These are phyloP conservation scores for Pistacia vera DNA, from an alignment of 345 rosid genomes.

Conservation along the genomic window DNA sequence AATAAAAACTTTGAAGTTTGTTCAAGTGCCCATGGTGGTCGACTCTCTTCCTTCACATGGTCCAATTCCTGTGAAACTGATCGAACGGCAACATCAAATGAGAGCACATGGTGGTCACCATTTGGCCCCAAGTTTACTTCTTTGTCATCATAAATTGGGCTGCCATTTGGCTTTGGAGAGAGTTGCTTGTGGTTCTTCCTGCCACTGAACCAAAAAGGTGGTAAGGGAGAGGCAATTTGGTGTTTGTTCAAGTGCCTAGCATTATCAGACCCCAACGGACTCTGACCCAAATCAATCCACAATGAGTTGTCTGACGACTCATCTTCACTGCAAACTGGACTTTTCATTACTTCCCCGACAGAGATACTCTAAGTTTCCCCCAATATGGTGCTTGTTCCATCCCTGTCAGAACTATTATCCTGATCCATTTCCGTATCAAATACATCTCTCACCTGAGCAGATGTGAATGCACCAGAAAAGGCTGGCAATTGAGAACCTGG, in stretches of 20 bases:
- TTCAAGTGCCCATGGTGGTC: too few relatives aligned
- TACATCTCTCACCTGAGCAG: constrained; percentile 93
- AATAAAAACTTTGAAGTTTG: too few relatives aligned
- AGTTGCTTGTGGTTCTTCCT: constrained; percentile 62
- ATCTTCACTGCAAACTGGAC: constrained; percentile 96
- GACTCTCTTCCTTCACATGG: constrained; percentile 39
- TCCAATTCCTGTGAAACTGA: constrained; percentile 85
- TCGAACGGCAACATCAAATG: constrained; percentile 92
- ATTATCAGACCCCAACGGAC: constrained; percentile 77
- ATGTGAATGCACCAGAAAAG: constrained; percentile 93
- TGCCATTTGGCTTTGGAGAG: constrained; percentile 70
- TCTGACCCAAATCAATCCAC: constrained; percentile 98
- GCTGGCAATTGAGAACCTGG: constrained; percentile 78
- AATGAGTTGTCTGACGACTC: constrained; percentile 85
- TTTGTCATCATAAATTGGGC: constrained; percentile 69
- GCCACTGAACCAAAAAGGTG: constrained; percentile 70
- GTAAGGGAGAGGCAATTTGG: constrained; percentile 60
- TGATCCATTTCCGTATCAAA: constrained; percentile 89
- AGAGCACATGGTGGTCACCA: constrained; percentile 63
- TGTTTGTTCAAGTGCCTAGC: constrained; percentile 56
- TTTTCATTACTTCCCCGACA: constrained; percentile 95
- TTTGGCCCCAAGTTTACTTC: constrained; percentile 37
- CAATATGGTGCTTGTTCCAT: constrained; percentile 85
- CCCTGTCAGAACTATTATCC: constrained; percentile 79
- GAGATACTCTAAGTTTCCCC: constrained; percentile 92